A percentile compares a stretch with the other conserved stretches of the same genome.
phyloP scores from a whole-genome alignment of 2,329 filamentous ascomycete genomes.

The Beauveria scarabaeidicola region DNA sequence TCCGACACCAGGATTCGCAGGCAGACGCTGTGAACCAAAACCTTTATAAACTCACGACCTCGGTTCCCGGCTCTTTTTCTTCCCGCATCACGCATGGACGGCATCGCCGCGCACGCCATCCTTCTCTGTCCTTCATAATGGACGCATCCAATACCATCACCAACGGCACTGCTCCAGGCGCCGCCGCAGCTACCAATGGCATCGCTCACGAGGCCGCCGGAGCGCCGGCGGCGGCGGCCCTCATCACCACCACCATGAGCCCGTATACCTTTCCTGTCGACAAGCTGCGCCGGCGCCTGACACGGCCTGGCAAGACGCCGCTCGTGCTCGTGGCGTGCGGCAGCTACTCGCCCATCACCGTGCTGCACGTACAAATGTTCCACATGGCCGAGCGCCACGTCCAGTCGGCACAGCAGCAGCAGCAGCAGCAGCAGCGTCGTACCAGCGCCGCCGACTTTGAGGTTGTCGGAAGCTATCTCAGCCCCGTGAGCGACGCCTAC shows the following conservation, averaged over 20 bases:
- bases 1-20: not conserved
- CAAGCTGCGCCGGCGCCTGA: slow-evolving; percentile 49
- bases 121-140: not conserved
- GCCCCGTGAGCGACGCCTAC: slow-evolving; percentile 27
- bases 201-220: not conserved
- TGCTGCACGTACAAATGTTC: slow-evolving; percentile 73
- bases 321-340: slow-evolving; percentile 59
- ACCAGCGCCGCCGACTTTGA: slow-evolving; percentile 49
- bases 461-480: slow-evolving; percentile 66
- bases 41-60: slow-evolving; percentile 1
- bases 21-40: not conserved
- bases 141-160: not conserved
- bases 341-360: slow-evolving; percentile 64
- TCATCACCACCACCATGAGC: not conserved
- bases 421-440: not conserved
- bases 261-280: slow-evolving; percentile 50
- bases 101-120: not conserved
- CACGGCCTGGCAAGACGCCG: slow-evolving; percentile 48
- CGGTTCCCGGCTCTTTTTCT: not conserved
- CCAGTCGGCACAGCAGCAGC: not conserved
- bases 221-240: not conserved
- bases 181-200: not conserved
- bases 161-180: not conserved
- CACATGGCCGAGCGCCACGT: slow-evolving; percentile 67
- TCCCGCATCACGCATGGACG: slow-evolving; percentile 1